phyloP scores from a whole-genome alignment of 2,329 filamentous ascomycete species.

The Xylaria digitata region DNA sequence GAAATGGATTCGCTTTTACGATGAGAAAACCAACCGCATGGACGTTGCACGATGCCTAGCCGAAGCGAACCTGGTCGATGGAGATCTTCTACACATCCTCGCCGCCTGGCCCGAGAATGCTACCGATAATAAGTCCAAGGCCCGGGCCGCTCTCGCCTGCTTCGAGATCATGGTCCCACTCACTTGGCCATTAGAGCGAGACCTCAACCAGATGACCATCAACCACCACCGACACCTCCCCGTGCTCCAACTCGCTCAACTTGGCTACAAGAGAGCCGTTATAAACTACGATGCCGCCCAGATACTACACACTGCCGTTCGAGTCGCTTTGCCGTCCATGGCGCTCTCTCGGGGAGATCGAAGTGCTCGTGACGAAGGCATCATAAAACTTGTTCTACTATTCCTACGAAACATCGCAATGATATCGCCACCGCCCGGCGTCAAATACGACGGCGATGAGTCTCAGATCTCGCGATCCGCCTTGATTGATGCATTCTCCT shows the following conservation, averaged over 20 bases:
- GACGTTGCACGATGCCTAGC: conserved; percentile 94
- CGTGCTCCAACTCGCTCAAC: conserved; percentile 86
- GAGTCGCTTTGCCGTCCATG: conserved; percentile 87
- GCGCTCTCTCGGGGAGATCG: conserved; percentile 81
- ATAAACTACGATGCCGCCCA: conserved; percentile 83
- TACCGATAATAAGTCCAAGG: conserved; percentile 78
- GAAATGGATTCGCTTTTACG: conserved; percentile 94
- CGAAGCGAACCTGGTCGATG: conserved; percentile 90
- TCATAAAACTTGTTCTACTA: conserved; percentile 90
- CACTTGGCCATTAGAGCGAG: conserved; percentile 91
- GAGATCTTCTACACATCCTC: conserved; percentile 90
- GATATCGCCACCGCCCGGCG: conserved; percentile 78
- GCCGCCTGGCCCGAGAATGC: conserved; percentile 81
- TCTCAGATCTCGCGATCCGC: conserved; percentile 88
- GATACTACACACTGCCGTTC: conserved; percentile 83
- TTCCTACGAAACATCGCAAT: conserved; percentile 89
- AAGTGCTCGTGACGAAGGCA: conserved; percentile 83
- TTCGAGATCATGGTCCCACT: conserved; percentile 91
- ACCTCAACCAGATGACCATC: conserved; percentile 83
- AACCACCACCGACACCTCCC: conserved; percentile 95
- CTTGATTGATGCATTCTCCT: conserved; percentile 87
- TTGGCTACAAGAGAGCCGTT: conserved; percentile 88
- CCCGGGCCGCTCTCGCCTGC: conserved; percentile 84
- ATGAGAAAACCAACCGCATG: conserved; percentile 91
- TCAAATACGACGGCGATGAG: conserved; percentile 87